phyloP scores from a whole-genome alignment of 176 grass and related monocot species.

The bread wheat (Triticum aestivum) region DNA sequence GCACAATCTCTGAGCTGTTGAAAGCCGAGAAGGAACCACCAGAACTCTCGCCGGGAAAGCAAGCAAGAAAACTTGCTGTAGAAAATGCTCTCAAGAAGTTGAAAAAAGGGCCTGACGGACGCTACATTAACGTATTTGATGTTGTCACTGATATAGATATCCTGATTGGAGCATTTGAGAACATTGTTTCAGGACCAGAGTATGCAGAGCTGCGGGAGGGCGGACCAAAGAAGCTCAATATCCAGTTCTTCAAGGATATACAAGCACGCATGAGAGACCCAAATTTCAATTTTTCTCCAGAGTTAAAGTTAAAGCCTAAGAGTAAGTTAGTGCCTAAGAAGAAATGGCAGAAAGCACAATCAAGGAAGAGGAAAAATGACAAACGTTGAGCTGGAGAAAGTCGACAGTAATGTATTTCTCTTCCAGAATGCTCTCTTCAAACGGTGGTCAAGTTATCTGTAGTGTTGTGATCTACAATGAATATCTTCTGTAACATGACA shows the following conservation, averaged over 20 bases:
- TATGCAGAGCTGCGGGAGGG: slow-evolving; percentile 81
- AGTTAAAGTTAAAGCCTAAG: slow-evolving; percentile 93
- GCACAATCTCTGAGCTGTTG: slow-evolving; percentile 71
- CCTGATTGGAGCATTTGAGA: slow-evolving; percentile 94
- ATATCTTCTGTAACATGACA: slow-evolving; percentile 9
- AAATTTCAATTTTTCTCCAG: slow-evolving; percentile 86
- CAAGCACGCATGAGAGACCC: slow-evolving; percentile 86
- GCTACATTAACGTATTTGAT: slow-evolving; percentile 83
- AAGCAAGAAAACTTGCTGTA: slow-evolving; percentile 88
- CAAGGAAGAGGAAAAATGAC: slow-evolving; percentile 84
- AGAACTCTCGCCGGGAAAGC: slow-evolving; percentile 85
- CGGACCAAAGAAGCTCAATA: slow-evolving; percentile 89
- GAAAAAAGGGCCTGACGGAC: slow-evolving; percentile 86
- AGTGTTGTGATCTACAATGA: slow-evolving; percentile 20
- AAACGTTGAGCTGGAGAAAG: slow-evolving; percentile 43
- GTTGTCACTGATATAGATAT: slow-evolving; percentile 95
- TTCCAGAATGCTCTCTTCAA: slow-evolving; percentile 23
- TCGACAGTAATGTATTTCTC: slow-evolving; percentile 2
- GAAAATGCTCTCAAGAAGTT: slow-evolving; percentile 97
- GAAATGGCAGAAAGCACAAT: slow-evolving; percentile 93
- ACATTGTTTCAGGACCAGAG: slow-evolving; percentile 88
- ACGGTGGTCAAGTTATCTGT: slow-evolving; percentile 18
- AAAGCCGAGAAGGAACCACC: slow-evolving; percentile 88
- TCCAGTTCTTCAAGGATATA: slow-evolving; percentile 96
- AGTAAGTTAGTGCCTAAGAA: slow-evolving; percentile 79